Percentiles rank a stretch among this genome's conserved stretches.
phyloP scores from a whole-genome alignment of 768 basidiomycete species.

The Infundibulicybe gibba region DNA sequence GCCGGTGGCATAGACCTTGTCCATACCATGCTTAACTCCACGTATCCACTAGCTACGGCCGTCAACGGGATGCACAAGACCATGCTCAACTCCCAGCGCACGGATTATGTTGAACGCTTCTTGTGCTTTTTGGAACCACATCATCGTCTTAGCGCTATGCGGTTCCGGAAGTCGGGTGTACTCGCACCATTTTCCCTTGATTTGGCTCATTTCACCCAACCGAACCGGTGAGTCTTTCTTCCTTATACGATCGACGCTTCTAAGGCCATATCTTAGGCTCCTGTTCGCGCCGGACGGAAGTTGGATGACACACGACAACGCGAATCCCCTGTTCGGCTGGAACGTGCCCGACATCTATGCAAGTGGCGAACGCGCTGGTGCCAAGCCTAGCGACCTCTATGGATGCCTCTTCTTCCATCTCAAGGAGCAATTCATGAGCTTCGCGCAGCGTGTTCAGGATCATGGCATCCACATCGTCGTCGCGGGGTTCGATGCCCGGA shows the following conservation, averaged over 20 bases:
- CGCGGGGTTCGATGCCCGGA: constrained; percentile 27
- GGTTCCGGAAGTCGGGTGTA: constrained; percentile 22
- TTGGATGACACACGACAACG: constrained; percentile 35
- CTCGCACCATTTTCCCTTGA: constrained; percentile 23
- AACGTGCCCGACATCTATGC: constrained; percentile 27
- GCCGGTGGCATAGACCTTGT: constrained; percentile 11
- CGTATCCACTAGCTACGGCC: constrained; percentile 16
- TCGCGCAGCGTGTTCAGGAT: constrained; percentile 23
- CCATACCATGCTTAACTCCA: constrained; percentile 20
- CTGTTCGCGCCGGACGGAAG: constrained; percentile 32
- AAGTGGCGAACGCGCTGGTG: constrained; percentile 24
- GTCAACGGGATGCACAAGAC: constrained; percentile 19
- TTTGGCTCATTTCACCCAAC: constrained; percentile 20
- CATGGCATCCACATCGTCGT: constrained; percentile 21
- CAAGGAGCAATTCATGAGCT: constrained; percentile 23
- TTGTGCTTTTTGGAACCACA: constrained; percentile 28
- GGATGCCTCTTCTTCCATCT: constrained; percentile 31
- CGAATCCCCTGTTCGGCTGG: constrained; percentile 39
- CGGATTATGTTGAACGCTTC: constrained; percentile 35
- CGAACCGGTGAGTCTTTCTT: constrained; percentile 19
- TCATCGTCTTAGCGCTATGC: constrained; percentile 25
- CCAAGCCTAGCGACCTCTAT: constrained; percentile 22
- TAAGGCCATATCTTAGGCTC: constrained; percentile 14
- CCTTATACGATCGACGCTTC: neutral
- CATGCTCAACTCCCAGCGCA: constrained; percentile 27